Evolutionary conservation across 2,329 filamentous ascomycete genomes (phyloP).

Genomic region (Alternaria sp.): DNA sequence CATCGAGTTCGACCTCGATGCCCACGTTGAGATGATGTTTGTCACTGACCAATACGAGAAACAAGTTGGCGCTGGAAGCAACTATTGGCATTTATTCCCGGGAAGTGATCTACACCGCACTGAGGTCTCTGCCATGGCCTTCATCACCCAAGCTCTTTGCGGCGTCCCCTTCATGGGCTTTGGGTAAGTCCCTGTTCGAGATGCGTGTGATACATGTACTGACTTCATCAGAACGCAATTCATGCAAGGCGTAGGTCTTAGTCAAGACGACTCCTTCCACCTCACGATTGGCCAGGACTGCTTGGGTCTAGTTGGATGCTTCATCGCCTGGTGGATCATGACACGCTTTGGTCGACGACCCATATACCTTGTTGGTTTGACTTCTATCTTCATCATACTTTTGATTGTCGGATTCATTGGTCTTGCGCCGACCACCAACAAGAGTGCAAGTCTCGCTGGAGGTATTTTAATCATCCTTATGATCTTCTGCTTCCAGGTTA

Average conservation of each 20-base stretch:
- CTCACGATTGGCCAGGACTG: conserved; percentile 37
- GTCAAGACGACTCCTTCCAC: conserved; percentile 36
- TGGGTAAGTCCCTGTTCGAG: conserved; percentile 7
- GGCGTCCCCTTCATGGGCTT: conserved; percentile 40
- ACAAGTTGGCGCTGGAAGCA: conserved; percentile 69
- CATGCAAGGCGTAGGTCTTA: conserved; percentile 32
- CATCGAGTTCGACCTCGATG: conserved; percentile 50
- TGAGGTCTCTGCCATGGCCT: conserved; percentile 66
- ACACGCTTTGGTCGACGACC: conserved; percentile 75
- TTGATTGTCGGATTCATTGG: conserved; percentile 74
- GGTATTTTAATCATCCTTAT: conserved; percentile 37
- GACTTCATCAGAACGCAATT: conserved; percentile 24
- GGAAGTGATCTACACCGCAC: conserved; percentile 80
- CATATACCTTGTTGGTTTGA: conserved; percentile 72
- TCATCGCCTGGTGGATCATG: conserved; percentile 82
- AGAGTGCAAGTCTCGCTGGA: conserved; percentile 56
- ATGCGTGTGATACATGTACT: neutral
- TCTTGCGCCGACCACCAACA: conserved; percentile 53
- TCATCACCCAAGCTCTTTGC: conserved; percentile 54
- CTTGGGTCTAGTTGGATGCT: conserved; percentile 61
- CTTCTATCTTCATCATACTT: conserved; percentile 33
- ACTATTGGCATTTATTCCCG: conserved; percentile 82
- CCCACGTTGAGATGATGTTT: conserved; percentile 84
- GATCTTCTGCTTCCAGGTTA: conserved; percentile 39
- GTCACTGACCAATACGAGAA: conserved; percentile 82